Percentiles rank a stretch among this genome's conserved stretches.
These are phyloP conservation scores for Larix sibirica DNA, from an alignment of 83 land plant species.

Conservation along the genomic window DNA sequence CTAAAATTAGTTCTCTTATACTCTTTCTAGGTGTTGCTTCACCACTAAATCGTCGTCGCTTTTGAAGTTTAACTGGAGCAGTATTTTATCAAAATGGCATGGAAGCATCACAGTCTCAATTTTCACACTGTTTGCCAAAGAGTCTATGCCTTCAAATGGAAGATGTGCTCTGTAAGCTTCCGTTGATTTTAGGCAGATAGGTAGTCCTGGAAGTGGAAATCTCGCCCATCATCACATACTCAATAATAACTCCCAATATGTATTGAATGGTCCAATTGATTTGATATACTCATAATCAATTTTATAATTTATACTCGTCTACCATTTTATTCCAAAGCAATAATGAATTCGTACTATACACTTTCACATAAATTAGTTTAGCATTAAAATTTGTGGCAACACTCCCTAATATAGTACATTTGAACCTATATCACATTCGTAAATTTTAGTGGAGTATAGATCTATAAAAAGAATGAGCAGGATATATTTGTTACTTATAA, in stretches of 20 bases:
- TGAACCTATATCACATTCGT: neutral
- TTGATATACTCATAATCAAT: neutral
- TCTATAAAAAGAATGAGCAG: neutral
- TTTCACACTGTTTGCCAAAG: slow-evolving; percentile 31
- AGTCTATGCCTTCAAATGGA: slow-evolving; percentile 69
- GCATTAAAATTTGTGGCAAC: too few relatives aligned
- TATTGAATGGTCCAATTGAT: neutral
- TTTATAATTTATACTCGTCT: too few relatives aligned
- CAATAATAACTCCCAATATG: too few relatives aligned
- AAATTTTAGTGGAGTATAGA: neutral
- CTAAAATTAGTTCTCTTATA: slow-evolving; percentile 9
- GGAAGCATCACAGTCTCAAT: slow-evolving; percentile 43
- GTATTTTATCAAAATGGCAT: slow-evolving; percentile 58
- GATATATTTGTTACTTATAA: slow-evolving; percentile 40
- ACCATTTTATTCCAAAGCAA: neutral
- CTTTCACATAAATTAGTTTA: too few relatives aligned
- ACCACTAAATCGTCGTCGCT: neutral
- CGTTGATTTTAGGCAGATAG: slow-evolving; percentile 77
- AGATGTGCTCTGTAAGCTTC: slow-evolving; percentile 90
- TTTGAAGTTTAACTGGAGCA: slow-evolving; percentile 29
- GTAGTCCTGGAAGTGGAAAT: slow-evolving; percentile 56
- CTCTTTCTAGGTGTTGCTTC: slow-evolving; percentile 8
- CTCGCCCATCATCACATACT: neutral
- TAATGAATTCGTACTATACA: neutral
- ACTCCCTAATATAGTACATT: too few relatives aligned